Percentiles rank a stretch among this genome's conserved stretches.
Conservation (phyloP, 1,284 basidiomycete species). For the Leccinum huronense region DNA sequence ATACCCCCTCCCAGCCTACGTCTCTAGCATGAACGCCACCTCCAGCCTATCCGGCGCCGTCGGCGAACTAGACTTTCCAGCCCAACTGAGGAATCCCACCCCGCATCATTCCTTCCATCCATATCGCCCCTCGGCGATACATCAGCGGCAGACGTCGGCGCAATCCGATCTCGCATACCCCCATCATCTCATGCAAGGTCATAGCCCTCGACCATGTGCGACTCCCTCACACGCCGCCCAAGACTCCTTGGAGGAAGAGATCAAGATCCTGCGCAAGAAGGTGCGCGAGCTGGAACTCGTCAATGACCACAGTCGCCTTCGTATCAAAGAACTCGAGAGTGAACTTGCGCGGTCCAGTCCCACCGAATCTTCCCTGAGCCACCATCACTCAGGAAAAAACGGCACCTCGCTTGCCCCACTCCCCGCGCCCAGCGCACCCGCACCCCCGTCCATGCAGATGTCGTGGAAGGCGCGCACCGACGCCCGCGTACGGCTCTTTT, state of each 20-base stretch:
- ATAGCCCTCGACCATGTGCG: conserved; percentile 26
- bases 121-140: conserved; percentile 28
- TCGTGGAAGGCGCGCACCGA: conserved; percentile 71
- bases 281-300: conserved; percentile 47
- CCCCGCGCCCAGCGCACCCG: conserved; percentile 37
- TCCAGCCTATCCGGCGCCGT: conserved; percentile 66
- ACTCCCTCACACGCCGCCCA: conserved; percentile 1
- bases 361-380: conserved; percentile 27
- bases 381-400: conserved; percentile 16
- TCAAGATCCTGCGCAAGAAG: conserved; percentile 39
- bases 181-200: conserved; percentile 23
- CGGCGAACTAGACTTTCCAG: conserved; percentile 49
- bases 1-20: conserved; percentile 31
- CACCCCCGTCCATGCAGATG: conserved; percentile 42
- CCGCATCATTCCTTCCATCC: conserved; percentile 35
- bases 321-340: conserved; percentile 47
- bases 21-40: conserved; percentile 39
- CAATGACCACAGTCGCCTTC: conserved; percentile 45
- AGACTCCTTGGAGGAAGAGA: conserved; percentile 39
- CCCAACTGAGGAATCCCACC: conserved; percentile 35
- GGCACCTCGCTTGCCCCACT: conserved; percentile 14
- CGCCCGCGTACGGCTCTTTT: conserved; percentile 65
- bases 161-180: conserved; percentile 29
- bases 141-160: conserved; percentile 31
- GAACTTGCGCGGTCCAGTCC: conserved; percentile 39